A percentile compares a stretch with the other conserved stretches of the same genome.
These are phyloP conservation scores for Ceratobasidium sp. DNA, from an alignment of 1,284 basidiomycete species.

Conservation along the genomic window DNA sequence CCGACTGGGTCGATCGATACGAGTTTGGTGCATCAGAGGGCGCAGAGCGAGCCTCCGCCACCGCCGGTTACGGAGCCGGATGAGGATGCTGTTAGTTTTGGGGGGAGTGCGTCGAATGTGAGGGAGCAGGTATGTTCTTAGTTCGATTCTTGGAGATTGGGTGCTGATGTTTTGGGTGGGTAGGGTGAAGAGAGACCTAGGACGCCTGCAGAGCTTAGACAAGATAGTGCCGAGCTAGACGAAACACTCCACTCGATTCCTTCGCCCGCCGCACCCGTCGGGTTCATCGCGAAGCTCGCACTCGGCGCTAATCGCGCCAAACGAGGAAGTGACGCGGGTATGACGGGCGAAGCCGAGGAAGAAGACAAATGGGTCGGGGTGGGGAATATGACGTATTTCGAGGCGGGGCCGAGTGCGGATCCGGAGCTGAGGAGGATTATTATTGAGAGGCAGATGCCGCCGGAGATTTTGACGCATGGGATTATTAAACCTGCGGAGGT, in stretches of 20 bases:
- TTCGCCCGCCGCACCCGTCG: conserved; percentile 74
- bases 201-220: conserved; percentile 16
- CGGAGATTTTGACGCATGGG: conserved; percentile 84
- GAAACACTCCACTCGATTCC: conserved; percentile 64
- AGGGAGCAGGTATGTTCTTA: conserved; percentile 50
- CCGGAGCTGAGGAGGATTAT: conserved; percentile 73
- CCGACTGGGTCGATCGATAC: conserved; percentile 51
- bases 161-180: not conserved
- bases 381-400: conserved; percentile 81
- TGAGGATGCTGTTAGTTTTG: conserved; percentile 27
- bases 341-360: conserved; percentile 59
- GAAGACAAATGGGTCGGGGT: conserved; percentile 68
- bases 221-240: conserved; percentile 44
- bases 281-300: conserved; percentile 74
- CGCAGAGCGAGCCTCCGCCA: conserved; percentile 8
- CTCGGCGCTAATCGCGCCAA: conserved; percentile 60
- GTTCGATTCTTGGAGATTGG: not conserved
- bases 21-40: conserved; percentile 44
- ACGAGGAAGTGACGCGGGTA: conserved; percentile 55
- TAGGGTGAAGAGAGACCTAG: conserved; percentile 4
- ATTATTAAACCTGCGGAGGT: conserved; percentile 83
- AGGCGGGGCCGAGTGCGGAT: conserved; percentile 72
- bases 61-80: conserved; percentile 7
- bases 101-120: conserved; percentile 46
- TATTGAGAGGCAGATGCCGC: conserved; percentile 82